Evolutionary conservation across 75 land plant genomes (phyloP).

Genomic region (Pseudotsuga menziesii): DNA sequence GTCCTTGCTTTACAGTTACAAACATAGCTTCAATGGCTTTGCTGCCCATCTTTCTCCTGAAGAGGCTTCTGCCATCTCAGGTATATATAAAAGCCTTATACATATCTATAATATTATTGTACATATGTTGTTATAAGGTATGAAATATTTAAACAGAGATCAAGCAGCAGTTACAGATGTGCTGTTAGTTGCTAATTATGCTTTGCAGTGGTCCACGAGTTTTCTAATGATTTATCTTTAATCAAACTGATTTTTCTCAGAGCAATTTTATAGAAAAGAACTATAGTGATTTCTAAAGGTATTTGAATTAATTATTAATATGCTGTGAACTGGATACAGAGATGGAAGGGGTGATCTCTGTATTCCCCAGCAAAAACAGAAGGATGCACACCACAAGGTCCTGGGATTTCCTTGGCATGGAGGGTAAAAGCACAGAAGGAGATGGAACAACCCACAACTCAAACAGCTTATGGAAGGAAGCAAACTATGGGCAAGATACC

Average conservation of each 20-base stretch:
- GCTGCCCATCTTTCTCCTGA: slow-evolving; percentile 52
- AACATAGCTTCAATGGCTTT: slow-evolving; percentile 80
- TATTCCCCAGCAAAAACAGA: slow-evolving; percentile 35
- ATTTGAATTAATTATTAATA: not conserved
- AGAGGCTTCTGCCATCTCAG: slow-evolving; percentile 54
- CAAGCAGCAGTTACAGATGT: not conserved
- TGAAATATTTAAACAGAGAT: not conserved
- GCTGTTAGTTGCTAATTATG: not conserved
- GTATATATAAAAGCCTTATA: slow-evolving; percentile 13
- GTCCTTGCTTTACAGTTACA: slow-evolving; percentile 76
- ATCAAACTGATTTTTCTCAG: not conserved
- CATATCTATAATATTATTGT: too few species aligned
- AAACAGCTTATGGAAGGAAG: slow-evolving; percentile 17
- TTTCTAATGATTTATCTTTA: not conserved
- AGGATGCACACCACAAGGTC: slow-evolving; percentile 52
- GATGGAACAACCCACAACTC: slow-evolving; percentile 1
- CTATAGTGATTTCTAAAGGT: not conserved
- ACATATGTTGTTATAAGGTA: not conserved
- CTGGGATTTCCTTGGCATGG: slow-evolving; percentile 69
- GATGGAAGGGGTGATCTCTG: slow-evolving; percentile 58
- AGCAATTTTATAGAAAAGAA: not conserved
- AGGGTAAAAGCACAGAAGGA: slow-evolving; percentile 10
- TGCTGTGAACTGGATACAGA: slow-evolving; percentile 22
- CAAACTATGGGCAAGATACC: slow-evolving; percentile 46
- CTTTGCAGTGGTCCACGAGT: not conserved